Conservation (phyloP, 441 rosid species). For the Eugenia klotzschiana region DNA sequence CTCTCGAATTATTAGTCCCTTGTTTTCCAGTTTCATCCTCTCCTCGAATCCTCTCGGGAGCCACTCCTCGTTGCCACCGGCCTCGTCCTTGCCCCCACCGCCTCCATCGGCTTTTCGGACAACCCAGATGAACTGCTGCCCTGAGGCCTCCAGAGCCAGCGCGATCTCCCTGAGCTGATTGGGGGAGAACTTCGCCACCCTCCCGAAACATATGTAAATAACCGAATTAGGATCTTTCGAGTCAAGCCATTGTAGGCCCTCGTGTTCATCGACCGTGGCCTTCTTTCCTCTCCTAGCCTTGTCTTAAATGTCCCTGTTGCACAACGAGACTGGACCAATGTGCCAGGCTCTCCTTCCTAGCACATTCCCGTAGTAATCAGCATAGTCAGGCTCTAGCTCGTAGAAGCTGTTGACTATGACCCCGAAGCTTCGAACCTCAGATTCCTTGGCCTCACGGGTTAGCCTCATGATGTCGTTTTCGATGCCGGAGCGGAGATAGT, state of each 20-base stretch:
- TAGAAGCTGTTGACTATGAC: conserved; percentile 48
- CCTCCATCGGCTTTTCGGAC: background rate
- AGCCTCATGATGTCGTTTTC: conserved; percentile 2
- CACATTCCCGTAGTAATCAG: conserved; percentile 24
- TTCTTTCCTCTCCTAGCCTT: conserved; percentile 11
- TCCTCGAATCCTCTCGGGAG: background rate
- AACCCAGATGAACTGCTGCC: background rate
- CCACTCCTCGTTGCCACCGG: background rate
- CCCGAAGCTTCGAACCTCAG: conserved; percentile 26
- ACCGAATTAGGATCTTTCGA: background rate
- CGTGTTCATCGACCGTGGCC: background rate
- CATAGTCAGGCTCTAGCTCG: conserved; percentile 42
- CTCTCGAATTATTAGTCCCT: background rate
- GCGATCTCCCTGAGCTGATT: background rate
- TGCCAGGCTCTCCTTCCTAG: conserved; percentile 43
- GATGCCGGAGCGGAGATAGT: conserved; percentile 1
- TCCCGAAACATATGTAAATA: background rate
- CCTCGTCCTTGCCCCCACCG: background rate
- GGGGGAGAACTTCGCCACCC: background rate
- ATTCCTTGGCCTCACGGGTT: background rate
- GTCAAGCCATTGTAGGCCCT: background rate
- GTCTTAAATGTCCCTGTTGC: conserved; percentile 23
- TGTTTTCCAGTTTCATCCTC: background rate
- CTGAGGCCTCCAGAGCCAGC: background rate
- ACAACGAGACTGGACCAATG: conserved; percentile 42